Conservation (phyloP, 2,329 filamentous ascomycete genomes). For the Scytalidium sp. region DNA sequence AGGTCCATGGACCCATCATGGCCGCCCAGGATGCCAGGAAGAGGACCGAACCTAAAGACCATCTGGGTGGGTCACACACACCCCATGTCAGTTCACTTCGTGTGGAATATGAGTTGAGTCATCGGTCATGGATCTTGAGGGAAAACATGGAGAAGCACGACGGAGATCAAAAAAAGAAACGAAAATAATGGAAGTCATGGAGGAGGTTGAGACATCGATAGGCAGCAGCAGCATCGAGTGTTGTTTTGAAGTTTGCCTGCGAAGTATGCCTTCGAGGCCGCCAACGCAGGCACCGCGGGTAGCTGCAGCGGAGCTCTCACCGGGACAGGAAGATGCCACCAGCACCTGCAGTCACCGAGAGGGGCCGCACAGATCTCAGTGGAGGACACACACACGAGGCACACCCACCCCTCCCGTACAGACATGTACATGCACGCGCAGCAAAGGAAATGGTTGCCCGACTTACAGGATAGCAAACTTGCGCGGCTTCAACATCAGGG, state of each 20-base stretch:
- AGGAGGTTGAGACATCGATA: background rate
- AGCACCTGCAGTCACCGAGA: background rate
- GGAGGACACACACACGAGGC: no score
- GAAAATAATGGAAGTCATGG: background rate
- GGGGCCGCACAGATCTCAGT: no score
- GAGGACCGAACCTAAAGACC: constrained; percentile 87
- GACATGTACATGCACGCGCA: background rate
- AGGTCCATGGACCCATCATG: constrained; percentile 86
- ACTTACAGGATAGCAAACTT: constrained; percentile 99
- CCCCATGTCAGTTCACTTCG: constrained; percentile 20
- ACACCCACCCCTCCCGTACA: no score
- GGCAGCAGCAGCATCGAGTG: background rate
- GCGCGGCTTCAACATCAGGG: constrained; percentile 74
- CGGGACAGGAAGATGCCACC: background rate
- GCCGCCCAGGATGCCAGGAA: constrained; percentile 93
- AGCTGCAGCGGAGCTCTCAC: constrained; percentile 30
- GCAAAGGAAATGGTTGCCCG: constrained; percentile 9
- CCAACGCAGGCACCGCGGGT: constrained; percentile 30
- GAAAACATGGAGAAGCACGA: no score
- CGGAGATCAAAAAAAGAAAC: background rate
- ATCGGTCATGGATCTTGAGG: background rate
- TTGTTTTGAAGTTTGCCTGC: no score
- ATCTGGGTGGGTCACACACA: constrained; percentile 59
- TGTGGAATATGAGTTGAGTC: background rate
- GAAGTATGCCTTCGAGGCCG: background rate